phyloP scores from a whole-genome alignment of 352 stramenopile species.

The Halophytophthora polymorphica region DNA sequence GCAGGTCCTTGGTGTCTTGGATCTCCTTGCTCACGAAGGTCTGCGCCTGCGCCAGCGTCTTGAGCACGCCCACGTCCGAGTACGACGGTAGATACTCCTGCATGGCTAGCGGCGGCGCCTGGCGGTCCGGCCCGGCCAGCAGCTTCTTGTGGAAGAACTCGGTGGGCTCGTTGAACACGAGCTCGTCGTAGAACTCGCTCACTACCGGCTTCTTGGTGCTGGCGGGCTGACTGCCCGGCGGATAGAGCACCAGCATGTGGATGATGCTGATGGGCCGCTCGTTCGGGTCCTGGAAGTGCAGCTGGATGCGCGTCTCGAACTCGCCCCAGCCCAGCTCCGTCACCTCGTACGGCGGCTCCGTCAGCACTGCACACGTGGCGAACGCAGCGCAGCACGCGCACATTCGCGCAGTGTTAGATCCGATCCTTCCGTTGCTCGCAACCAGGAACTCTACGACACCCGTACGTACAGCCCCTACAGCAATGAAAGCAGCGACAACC shows the following conservation, averaged over 20 bases:
- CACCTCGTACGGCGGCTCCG: slow-evolving; percentile 94
- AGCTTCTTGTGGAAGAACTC: slow-evolving; percentile 95
- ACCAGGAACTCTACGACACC: too few relatives aligned
- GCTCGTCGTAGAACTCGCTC: slow-evolving; percentile 96
- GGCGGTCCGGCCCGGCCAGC: slow-evolving; percentile 59
- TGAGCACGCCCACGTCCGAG: slow-evolving; percentile 86
- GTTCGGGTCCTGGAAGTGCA: slow-evolving; percentile 94
- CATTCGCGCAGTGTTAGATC: not conserved
- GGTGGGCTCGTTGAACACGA: slow-evolving; percentile 97
- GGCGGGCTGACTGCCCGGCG: slow-evolving; percentile 80
- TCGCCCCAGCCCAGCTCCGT: slow-evolving; percentile 97
- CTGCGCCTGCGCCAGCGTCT: slow-evolving; percentile 81
- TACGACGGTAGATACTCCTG: slow-evolving; percentile 87
- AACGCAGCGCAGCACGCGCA: slow-evolving; percentile 4
- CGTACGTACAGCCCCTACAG: not conserved
- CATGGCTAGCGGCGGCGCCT: slow-evolving; percentile 63
- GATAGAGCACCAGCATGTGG: slow-evolving; percentile 85
- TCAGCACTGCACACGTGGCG: slow-evolving; percentile 71
- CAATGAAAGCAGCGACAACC: not conserved
- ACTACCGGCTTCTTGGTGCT: slow-evolving; percentile 93
- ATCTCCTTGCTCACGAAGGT: slow-evolving; percentile 77
- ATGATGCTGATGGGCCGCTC: slow-evolving; percentile 91
- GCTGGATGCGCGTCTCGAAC: slow-evolving; percentile 96
- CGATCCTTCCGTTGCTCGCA: too few relatives aligned
- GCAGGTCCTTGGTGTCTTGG: slow-evolving; percentile 63